Percentiles rank a stretch among this genome's conserved stretches.
phyloP scores from a whole-genome alignment of 805 yeast genomes.

The Osmozyma mogii region DNA sequence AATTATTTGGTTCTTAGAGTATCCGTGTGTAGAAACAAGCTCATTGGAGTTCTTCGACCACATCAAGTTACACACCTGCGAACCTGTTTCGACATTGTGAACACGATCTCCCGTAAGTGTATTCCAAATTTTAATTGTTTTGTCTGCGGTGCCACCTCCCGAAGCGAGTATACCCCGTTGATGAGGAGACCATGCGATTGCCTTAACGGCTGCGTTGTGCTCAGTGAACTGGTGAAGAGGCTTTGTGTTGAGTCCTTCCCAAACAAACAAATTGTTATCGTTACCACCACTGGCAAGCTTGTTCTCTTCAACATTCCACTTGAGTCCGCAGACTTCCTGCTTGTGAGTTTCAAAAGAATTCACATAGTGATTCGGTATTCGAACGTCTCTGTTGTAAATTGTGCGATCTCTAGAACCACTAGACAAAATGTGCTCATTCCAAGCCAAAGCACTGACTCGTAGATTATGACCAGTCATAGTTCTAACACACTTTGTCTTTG shows the following conservation, averaged over 20 bases:
- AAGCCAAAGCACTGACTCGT: constrained; percentile 80
- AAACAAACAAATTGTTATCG: constrained; percentile 77
- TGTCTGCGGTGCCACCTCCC: constrained; percentile 97
- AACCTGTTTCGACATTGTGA: constrained; percentile 86
- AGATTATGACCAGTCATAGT: constrained; percentile 87
- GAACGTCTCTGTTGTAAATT: constrained; percentile 84
- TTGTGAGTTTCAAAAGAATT: constrained; percentile 66
- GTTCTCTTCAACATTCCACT: constrained; percentile 88
- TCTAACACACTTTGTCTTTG: constrained; percentile 71
- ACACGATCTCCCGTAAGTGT: constrained; percentile 67
- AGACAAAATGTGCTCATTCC: constrained; percentile 86
- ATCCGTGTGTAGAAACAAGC: constrained; percentile 91
- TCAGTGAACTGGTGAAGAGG: constrained; percentile 73
- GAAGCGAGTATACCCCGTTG: constrained; percentile 88
- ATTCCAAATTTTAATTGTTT: constrained; percentile 87
- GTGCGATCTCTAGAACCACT: constrained; percentile 83
- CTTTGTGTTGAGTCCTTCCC: constrained; percentile 68
- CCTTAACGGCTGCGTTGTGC: constrained; percentile 94
- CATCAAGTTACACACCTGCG: constrained; percentile 88
- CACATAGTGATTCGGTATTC: constrained; percentile 76
- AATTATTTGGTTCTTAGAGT: constrained; percentile 79
- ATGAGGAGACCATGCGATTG: constrained; percentile 96
- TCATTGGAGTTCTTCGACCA: constrained; percentile 94
- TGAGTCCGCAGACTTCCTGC: constrained; percentile 94
- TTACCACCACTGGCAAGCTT: constrained; percentile 94